phyloP scores from a whole-genome alignment of 2,329 filamentous ascomycete species.

The Aureobasidium lini region DNA sequence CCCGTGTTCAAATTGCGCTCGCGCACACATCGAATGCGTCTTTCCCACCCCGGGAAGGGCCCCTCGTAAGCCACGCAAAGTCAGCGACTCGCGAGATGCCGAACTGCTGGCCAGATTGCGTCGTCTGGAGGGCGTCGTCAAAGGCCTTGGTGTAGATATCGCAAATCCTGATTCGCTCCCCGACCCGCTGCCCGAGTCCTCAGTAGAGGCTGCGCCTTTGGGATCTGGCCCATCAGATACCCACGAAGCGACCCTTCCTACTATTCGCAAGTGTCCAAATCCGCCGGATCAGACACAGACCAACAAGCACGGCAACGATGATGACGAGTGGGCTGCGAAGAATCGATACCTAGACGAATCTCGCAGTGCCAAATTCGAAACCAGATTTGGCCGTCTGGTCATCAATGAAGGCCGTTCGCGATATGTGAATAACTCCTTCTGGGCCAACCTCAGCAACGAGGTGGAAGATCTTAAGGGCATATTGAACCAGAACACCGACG shows the following conservation, averaged over 20 bases:
- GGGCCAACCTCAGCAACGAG: slow-evolving; percentile 69
- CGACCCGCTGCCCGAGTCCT: not conserved
- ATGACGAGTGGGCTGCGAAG: not conserved
- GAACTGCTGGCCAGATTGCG: slow-evolving; percentile 66
- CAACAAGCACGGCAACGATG: slow-evolving; percentile 1
- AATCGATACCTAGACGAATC: not conserved
- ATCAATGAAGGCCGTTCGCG: slow-evolving; percentile 62
- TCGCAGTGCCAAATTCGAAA: slow-evolving; percentile 24
- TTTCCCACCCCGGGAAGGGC: slow-evolving; percentile 69
- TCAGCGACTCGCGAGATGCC: slow-evolving; percentile 49
- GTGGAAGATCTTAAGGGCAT: slow-evolving; percentile 57
- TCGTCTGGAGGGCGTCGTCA: slow-evolving; percentile 68
- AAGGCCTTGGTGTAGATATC: slow-evolving; percentile 45
- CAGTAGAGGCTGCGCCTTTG: not conserved
- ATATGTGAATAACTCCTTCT: slow-evolving; percentile 71
- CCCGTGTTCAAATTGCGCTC: slow-evolving; percentile 67
- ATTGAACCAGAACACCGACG: slow-evolving; percentile 53
- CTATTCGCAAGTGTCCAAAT: slow-evolving; percentile 18
- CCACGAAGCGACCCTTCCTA: not conserved
- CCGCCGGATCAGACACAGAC: slow-evolving; percentile 19
- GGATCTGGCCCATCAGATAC: not conserved
- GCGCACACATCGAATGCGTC: slow-evolving; percentile 62
- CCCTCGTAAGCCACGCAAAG: slow-evolving; percentile 59
- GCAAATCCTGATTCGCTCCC: slow-evolving; percentile 15
- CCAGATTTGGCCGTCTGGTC: slow-evolving; percentile 60